Evolutionary conservation across 192 early-diverging fungal genomes (phyloP), one percentile per base, ranked within the genome.

Genomic region (Backusella tuberculispora): DNA sequence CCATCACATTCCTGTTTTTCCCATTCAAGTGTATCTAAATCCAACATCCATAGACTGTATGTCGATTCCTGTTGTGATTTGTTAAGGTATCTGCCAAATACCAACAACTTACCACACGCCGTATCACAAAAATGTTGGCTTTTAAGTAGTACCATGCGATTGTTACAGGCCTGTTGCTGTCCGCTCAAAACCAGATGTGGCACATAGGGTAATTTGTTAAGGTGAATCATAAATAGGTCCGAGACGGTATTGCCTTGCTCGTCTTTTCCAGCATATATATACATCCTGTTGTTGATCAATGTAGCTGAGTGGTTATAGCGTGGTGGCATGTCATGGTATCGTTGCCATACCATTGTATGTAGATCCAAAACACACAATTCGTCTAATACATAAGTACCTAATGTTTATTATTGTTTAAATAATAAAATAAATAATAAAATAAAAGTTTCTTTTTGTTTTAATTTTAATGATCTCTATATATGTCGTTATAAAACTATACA

Each of bases 51-150:
- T 12, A 90, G 69, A 29, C 84, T 83, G 65, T 85, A 85, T 4
- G 79, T 77, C 2, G 75, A 69, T 17, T 82, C 71, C 38, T 67
- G 70, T 50, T 74, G 38, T 50, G 53, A 47, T 70, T 80, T 34
- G 40, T 72, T 81, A 14, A 85, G 77, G 21, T 84, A 87, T 19
- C 83, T 78, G 13, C 85, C 88, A 78, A 87, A 85, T 34, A 89
- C 85, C 0, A 88, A 40, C 0, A 90, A 56, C 40, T 87, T 84
- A 14, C 84, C 84, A 34, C 88, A 86, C 41, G 83, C 85, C 0
- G 88, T 75, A 71, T 89, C 85, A 56, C 83, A 85, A 76, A 88
- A 88, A 69, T 89, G 89, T 67, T 90, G 89, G 12, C 87, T 88
- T 64, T 85, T 84, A 15, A 85, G 69, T 12, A 87, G 75, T 0